Evolutionary conservation across 192 early-diverging fungal species (phyloP).

Genomic region (Pilaira anomala): DNA sequence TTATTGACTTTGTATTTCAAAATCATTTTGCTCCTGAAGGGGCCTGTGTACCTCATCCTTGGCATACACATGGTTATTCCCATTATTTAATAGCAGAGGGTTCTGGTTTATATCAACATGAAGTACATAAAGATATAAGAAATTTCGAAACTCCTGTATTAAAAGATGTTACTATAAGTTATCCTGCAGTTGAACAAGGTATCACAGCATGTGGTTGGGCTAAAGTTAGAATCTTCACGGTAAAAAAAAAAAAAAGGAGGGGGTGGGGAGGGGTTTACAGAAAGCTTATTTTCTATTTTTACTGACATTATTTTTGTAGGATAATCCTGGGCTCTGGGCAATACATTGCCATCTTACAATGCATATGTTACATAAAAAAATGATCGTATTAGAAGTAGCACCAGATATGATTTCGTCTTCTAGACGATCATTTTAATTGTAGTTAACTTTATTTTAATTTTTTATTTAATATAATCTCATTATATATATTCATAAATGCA

Average conservation of each 20-base stretch:
- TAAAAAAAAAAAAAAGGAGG: too few species aligned
- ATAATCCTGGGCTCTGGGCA: constrained; percentile 32
- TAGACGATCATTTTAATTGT: too few species aligned
- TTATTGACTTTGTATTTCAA: constrained; percentile 29
- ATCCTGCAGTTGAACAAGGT: background rate
- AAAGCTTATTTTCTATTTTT: background rate
- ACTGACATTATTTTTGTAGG: background rate
- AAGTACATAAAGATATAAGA: background rate
- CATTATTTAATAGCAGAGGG: constrained; percentile 30
- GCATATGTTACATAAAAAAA: constrained; percentile 32
- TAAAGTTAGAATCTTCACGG: constrained; percentile 15
- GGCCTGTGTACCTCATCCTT: constrained; percentile 16
- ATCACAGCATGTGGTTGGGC: constrained; percentile 17
- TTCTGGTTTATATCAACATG: constrained; percentile 17
- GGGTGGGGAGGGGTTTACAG: too few species aligned
- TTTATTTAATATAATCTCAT: too few species aligned
- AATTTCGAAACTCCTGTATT: constrained; percentile 5
- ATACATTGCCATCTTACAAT: constrained; percentile 29
- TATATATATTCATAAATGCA: too few species aligned
- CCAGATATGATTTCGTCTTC: too few species aligned
- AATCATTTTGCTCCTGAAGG: background rate
- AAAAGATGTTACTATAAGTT: constrained; percentile 17
- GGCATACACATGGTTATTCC: constrained; percentile 27
- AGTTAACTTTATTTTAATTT: too few species aligned
- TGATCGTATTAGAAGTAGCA: constrained; percentile 22